phyloP scores from a whole-genome alignment of 139 green algal genomes.

The Ostreobium quekettii region DNA sequence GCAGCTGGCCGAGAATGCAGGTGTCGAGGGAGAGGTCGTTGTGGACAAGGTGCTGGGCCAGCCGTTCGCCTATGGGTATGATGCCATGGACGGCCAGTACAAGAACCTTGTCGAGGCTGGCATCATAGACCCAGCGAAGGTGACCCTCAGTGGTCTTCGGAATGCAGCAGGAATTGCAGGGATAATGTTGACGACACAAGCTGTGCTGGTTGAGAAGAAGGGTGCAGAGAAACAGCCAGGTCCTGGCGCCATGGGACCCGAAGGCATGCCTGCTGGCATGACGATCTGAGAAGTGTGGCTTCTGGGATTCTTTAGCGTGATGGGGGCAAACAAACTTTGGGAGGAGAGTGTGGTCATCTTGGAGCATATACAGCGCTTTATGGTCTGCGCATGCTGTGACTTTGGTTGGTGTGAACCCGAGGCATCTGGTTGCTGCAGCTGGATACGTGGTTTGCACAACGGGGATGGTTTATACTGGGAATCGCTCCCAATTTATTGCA shows the following conservation, averaged over 20 bases:
- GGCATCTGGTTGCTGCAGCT: too few species aligned
- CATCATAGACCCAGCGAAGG: slow-evolving; percentile 99
- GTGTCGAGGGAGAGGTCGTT: slow-evolving; percentile 92
- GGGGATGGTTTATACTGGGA: too few species aligned
- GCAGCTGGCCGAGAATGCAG: slow-evolving; percentile 95
- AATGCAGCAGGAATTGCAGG: slow-evolving; percentile 57
- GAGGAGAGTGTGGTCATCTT: too few species aligned
- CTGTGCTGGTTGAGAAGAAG: slow-evolving; percentile 79
- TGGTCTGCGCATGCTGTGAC: too few species aligned
- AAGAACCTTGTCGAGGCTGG: slow-evolving; percentile 90
- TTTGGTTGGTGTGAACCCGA: too few species aligned
- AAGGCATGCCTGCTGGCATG: slow-evolving; percentile 72
- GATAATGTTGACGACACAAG: slow-evolving; percentile 32
- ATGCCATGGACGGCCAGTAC: slow-evolving; percentile 84
- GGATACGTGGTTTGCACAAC: too few species aligned
- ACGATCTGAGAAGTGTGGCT: slow-evolving; percentile 80
- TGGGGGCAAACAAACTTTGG: too few species aligned
- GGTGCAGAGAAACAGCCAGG: slow-evolving; percentile 14
- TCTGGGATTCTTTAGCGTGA: too few species aligned
- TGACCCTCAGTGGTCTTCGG: slow-evolving; percentile 88
- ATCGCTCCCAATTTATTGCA: too few species aligned
- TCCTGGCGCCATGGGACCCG: slow-evolving; percentile 37
- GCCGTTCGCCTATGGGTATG: slow-evolving; percentile 65
- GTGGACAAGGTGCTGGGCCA: slow-evolving; percentile 68
- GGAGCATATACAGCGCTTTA: too few species aligned